These are phyloP conservation scores for Actinomucor elegans DNA, from an alignment of 371 early-diverging fungal species.

Conservation along the genomic window DNA sequence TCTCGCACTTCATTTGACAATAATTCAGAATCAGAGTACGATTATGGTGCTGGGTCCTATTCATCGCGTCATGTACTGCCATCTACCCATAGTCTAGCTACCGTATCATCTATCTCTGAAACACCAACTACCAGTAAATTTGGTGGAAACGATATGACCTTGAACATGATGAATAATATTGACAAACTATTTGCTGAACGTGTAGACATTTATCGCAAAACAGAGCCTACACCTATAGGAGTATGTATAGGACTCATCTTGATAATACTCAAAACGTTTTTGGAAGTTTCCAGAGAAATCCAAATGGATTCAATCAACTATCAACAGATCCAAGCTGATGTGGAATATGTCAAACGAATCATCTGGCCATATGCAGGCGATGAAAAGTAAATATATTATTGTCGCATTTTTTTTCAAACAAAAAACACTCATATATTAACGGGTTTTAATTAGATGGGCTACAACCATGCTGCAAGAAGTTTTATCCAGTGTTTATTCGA, in stretches of 20 bases:
- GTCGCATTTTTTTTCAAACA: background rate
- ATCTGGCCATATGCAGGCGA: conserved; percentile 43
- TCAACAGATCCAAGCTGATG: conserved; percentile 64
- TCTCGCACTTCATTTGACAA: conserved; percentile 3
- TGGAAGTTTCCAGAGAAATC: conserved; percentile 53
- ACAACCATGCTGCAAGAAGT: conserved; percentile 58
- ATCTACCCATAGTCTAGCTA: conserved; percentile 30
- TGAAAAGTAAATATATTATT: conserved; percentile 36
- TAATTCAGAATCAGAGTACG: conserved; percentile 22
- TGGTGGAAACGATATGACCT: conserved; percentile 28
- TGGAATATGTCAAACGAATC: conserved; percentile 51
- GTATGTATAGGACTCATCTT: conserved; percentile 54
- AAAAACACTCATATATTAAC: background rate
- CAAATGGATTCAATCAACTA: conserved; percentile 47
- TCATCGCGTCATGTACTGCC: conserved; percentile 16
- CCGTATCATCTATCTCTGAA: conserved; percentile 16
- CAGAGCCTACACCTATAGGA: conserved; percentile 55
- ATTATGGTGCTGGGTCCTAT: conserved; percentile 11
- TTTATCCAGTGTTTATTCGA: conserved; percentile 49
- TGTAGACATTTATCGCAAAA: conserved; percentile 59
- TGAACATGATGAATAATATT: conserved; percentile 59
- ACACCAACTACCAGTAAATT: background rate
- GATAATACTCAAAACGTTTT: conserved; percentile 61
- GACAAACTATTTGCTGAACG: conserved; percentile 72
- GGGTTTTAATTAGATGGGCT: conserved; percentile 35